Percentiles rank a stretch among this genome's conserved stretches.
Conservation (phyloP, 768 basidiomycete genomes). For the Leucogyrophana mollusca region DNA sequence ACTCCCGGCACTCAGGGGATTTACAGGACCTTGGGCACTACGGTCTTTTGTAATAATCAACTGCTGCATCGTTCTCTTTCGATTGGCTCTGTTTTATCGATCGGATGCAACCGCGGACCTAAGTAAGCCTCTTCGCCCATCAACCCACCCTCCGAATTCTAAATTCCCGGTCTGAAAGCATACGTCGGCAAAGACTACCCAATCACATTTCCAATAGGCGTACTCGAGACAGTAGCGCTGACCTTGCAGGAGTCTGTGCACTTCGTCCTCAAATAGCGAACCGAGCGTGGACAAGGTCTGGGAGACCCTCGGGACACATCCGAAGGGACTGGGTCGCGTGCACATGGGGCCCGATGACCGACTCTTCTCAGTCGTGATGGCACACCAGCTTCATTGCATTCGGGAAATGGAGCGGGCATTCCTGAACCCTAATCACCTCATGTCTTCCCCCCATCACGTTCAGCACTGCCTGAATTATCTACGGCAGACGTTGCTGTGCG, state of each 20-base stretch:
- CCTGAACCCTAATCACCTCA: background rate
- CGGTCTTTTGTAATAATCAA: too few relatives aligned
- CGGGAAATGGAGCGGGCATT: background rate
- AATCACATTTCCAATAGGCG: background rate
- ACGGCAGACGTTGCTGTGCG: slow-evolving; percentile 34
- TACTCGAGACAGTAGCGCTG: background rate
- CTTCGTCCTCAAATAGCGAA: background rate
- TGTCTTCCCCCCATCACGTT: slow-evolving; percentile 16
- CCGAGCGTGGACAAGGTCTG: background rate
- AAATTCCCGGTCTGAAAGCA: too few relatives aligned
- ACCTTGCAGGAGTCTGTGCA: background rate
- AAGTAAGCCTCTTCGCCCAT: too few relatives aligned
- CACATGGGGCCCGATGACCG: background rate
- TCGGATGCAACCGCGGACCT: too few relatives aligned
- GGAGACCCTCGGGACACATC: background rate
- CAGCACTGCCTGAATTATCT: slow-evolving; percentile 39
- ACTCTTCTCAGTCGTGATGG: background rate
- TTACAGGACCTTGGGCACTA: too few relatives aligned
- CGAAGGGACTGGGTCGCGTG: background rate
- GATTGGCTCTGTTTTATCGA: too few relatives aligned
- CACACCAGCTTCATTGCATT: background rate
- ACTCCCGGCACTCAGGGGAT: too few relatives aligned
- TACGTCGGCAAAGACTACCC: background rate
- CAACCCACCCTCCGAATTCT: too few relatives aligned
- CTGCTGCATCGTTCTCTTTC: too few relatives aligned